These are phyloP conservation scores for Syzygium syzygioides DNA, from an alignment of 441 rosid genomes.

Conservation along the genomic window DNA sequence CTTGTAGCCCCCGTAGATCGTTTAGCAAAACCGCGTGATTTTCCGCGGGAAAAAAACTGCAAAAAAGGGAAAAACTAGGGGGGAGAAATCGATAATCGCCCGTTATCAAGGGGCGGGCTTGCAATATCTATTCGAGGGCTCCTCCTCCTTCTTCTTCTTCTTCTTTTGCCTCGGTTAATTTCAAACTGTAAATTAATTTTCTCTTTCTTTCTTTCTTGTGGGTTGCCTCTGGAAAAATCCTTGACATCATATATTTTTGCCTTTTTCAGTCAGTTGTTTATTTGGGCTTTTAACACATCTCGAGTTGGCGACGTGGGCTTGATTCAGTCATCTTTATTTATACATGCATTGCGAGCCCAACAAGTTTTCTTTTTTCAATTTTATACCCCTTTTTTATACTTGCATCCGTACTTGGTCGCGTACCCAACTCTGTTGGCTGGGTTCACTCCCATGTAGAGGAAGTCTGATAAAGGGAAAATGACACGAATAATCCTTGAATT, in stretches of 20 bases:
- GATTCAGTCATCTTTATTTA: background rate
- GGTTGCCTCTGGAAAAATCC: background rate
- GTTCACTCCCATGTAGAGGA: too few relatives aligned
- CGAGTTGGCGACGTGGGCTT: background rate
- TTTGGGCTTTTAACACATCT: background rate
- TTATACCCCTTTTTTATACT: background rate
- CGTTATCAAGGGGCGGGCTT: background rate
- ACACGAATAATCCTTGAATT: too few relatives aligned
- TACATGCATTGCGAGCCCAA: background rate
- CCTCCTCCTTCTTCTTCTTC: too few relatives aligned
- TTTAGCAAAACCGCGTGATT: background rate
- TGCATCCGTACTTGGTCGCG: background rate
- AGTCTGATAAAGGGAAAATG: too few relatives aligned
- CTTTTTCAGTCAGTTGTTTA: background rate
- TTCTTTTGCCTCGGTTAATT: background rate
- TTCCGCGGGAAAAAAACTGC: background rate
- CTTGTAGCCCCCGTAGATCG: background rate
- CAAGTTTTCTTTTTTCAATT: background rate
- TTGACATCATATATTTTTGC: background rate
- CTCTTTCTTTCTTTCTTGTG: background rate
- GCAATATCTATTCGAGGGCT: background rate
- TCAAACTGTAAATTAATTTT: background rate
- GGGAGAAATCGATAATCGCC: background rate
- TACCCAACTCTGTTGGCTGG: too few relatives aligned
- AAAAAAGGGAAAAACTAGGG: background rate